These are phyloP conservation scores for Colletotrichum sp. DNA, from an alignment of 2,329 filamentous ascomycete species.

Conservation along the genomic window DNA sequence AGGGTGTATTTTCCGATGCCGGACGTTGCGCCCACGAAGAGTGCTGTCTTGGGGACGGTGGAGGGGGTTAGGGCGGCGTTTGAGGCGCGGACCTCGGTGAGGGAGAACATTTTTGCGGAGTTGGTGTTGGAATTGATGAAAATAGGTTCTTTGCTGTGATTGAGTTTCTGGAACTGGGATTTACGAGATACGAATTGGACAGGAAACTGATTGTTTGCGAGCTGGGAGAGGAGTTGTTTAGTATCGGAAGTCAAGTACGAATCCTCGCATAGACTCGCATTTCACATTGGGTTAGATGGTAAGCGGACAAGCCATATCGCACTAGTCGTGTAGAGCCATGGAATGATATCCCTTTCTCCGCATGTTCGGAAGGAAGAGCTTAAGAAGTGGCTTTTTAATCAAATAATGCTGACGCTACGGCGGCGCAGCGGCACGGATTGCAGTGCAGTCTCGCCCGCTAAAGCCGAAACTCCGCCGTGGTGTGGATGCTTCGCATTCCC, in stretches of 20 bases:
- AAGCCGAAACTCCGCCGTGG: not conserved
- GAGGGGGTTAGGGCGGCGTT: slow-evolving; percentile 44
- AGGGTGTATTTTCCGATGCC: slow-evolving; percentile 50
- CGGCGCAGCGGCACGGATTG: not conserved
- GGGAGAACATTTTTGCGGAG: slow-evolving; percentile 35
- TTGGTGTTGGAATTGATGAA: not conserved
- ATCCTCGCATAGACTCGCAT: slow-evolving; percentile 9
- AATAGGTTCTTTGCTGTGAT: not conserved
- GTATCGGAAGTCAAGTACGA: not conserved
- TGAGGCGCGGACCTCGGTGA: slow-evolving; percentile 38
- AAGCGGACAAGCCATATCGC: not conserved
- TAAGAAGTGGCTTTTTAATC: not conserved
- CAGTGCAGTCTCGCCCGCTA: not conserved
- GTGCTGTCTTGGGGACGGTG: slow-evolving; percentile 39
- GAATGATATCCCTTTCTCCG: not conserved
- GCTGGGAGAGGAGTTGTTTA: not conserved
- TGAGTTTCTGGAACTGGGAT: not conserved
- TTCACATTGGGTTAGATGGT: not conserved
- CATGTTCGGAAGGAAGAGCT: not conserved
- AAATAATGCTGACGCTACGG: not conserved
- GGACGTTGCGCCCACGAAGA: slow-evolving; percentile 52
- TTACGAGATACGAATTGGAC: not conserved
- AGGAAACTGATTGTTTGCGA: not conserved
- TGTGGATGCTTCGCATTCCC: slow-evolving; percentile 4
- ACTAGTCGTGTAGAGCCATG: not conserved